Evolutionary conservation across 306 rosid genomes (phyloP), one percentile per base, ranked within the genome.

Genomic region (Lathyrus sativus): DNA sequence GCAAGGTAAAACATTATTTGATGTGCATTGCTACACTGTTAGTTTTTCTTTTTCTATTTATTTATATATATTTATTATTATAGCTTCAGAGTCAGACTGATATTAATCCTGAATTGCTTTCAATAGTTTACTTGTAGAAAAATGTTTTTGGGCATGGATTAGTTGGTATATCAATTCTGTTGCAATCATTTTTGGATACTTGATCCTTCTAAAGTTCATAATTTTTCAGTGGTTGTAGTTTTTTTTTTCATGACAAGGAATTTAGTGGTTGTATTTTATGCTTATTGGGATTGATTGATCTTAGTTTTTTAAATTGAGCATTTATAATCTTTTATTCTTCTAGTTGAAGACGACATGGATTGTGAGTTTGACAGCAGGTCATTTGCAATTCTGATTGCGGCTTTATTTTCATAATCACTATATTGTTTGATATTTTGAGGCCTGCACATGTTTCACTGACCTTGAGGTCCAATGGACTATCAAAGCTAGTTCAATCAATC

Each of bases 1-100:
- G 11, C 89, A 88, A 75, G 99, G 99, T 93, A 84, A 71, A 63
- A n/a, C 59, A 41, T 51, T 71, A 28, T 56, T 43, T 76, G 41
- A 14, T 28, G 24, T 14, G 7, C 41, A 65, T 9, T 42, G 17
- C 41, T 6, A 26, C 12, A 22, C 41, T 72, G 54, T 59, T 63
- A 59, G 14, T 38, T 44, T 22, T 24, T 60, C 6, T 1, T 33
- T 19, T 0, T 19, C 1, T 19, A 19, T 19, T 0, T 19, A 19
- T 19, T 0, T 19, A 19, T 19, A 19, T 19, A 33, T 33, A 6
- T 33, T 33, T 14, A 66, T 59, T 56, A 9, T 61, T 78, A 41
- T 51, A 68, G 18, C 64, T 43, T 17, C 10, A 28, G 43, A 29
- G 38, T 17, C 10, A 28, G 43, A 29, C 38, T 6, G 12, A 55